These are phyloP conservation scores for Calycina herbarum DNA, from an alignment of 2,329 filamentous ascomycete species.

Conservation along the genomic window DNA sequence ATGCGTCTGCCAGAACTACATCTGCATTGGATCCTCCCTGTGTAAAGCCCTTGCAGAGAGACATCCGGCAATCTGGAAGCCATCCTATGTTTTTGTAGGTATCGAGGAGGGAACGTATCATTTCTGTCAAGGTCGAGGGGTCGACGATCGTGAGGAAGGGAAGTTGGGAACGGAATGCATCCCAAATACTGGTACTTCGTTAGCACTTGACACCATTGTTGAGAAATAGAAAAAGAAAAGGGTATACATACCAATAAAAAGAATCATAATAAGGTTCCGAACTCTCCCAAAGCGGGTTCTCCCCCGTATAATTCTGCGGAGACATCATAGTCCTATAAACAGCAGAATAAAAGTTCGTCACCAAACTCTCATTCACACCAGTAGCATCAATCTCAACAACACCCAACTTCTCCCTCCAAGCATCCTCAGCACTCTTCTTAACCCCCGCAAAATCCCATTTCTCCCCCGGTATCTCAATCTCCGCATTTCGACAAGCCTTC, in stretches of 20 bases:
- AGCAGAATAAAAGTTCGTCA: constrained; percentile 68
- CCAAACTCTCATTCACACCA: constrained; percentile 53
- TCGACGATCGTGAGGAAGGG: constrained; percentile 71
- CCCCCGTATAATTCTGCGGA: constrained; percentile 72
- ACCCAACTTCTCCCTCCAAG: constrained; percentile 62
- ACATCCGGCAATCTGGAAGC: constrained; percentile 52
- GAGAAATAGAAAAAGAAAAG: background rate
- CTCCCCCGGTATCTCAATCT: constrained; percentile 59
- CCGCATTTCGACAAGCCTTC: constrained; percentile 67
- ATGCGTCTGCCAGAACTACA: constrained; percentile 67
- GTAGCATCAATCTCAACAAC: constrained; percentile 53
- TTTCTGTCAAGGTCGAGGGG: constrained; percentile 59
- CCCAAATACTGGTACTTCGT: constrained; percentile 61
- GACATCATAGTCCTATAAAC: constrained; percentile 70
- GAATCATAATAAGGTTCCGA: constrained; percentile 73
- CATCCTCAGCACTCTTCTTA: constrained; percentile 50
- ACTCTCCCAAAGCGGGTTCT: constrained; percentile 68
- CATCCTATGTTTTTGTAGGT: constrained; percentile 65
- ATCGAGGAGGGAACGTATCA: constrained; percentile 72
- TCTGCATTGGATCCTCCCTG: constrained; percentile 78
- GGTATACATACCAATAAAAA: constrained; percentile 52
- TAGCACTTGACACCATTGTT: background rate
- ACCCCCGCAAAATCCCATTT: constrained; percentile 62
- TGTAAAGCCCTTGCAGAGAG: constrained; percentile 71
- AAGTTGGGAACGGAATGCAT: constrained; percentile 67